phyloP scores from a whole-genome alignment of 2,329 filamentous ascomycete genomes.

The Xylariaceae sp. region DNA sequence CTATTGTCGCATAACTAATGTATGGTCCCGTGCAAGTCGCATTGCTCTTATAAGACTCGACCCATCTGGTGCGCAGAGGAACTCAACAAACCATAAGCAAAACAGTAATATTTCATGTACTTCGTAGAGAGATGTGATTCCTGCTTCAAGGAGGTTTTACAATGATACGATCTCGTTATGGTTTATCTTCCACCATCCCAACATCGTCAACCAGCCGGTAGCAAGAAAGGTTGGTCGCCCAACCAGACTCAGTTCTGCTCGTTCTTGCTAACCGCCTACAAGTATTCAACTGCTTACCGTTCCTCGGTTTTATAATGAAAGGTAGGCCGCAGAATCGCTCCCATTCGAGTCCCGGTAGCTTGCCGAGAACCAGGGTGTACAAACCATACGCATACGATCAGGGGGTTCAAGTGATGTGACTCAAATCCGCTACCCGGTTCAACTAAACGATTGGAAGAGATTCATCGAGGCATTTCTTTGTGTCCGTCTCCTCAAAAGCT shows the following conservation, averaged over 20 bases:
- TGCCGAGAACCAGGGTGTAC: slow-evolving; percentile 9
- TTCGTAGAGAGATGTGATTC: too few species aligned
- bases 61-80: too few species aligned
- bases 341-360: slow-evolving; percentile 2
- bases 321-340: neutral
- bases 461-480: neutral
- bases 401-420: slow-evolving; percentile 7
- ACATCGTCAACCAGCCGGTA: too few species aligned
- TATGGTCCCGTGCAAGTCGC: too few species aligned
- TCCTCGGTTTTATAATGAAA: neutral
- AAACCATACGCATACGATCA: neutral
- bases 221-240: too few species aligned
- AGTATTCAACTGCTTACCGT: neutral
- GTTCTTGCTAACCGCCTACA: neutral
- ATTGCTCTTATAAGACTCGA: too few species aligned
- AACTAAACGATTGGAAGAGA: slow-evolving; percentile 10
- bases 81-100: too few species aligned
- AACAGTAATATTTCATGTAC: too few species aligned
- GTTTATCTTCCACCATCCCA: too few species aligned
- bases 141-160: too few species aligned
- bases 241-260: neutral
- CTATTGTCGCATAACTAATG: too few species aligned
- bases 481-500: neutral
- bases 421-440: slow-evolving; percentile 3
- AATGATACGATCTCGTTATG: too few species aligned